Evolutionary conservation across 108 stramenopile species (phyloP), one percentile per base, ranked within the genome.

Genomic region (Schizochytrium sp.): DNA sequence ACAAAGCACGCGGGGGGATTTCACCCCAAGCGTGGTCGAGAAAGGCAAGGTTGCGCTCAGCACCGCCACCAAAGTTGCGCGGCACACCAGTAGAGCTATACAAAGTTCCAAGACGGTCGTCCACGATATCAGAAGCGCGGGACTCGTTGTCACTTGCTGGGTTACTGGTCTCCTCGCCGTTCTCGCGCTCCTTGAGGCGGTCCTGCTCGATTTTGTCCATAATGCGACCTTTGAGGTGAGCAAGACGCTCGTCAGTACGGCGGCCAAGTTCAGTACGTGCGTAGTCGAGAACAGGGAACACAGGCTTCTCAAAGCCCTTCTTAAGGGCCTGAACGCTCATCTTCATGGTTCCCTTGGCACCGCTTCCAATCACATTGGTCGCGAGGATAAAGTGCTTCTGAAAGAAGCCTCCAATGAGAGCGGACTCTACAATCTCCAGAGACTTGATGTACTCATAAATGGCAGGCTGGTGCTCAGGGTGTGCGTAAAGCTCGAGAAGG

Each of bases 311-410:
- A 55, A 88, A 91, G 60, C 56, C 83, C 59, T 55, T 55, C 90
- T 91, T 88, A 17, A 91, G 56, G 44, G 88, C 90, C 72, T 42
- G 38, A 56, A 91, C 90, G 17, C 58, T 50, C 88, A 64, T 88
- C 28, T 91, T 88, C 90, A 91, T 91, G 45, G 90, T 91, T 13
- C 90, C 90, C 72, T 89, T 91, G 56, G 88, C 90, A 44, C 41
- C 72, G 44, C 55, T 72, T 19, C 90, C 90, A 50, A 91, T 89
- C 47, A 91, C 90, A 59, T 91, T 91, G 88, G 53, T 89, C 4
- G 90, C 90, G 57, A 91, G 90, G 3, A 87, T 59, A 59, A 91
- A 91, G 56, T 91, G 90, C 53, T 89, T 88, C 41, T 72, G 87
- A 49, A 83, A 91, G 73, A 91, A 91, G 41, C 90, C 90, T 40